These are phyloP conservation scores for Arctium minus DNA, from an alignment of 129 eudicot genomes.

Conservation along the genomic window DNA sequence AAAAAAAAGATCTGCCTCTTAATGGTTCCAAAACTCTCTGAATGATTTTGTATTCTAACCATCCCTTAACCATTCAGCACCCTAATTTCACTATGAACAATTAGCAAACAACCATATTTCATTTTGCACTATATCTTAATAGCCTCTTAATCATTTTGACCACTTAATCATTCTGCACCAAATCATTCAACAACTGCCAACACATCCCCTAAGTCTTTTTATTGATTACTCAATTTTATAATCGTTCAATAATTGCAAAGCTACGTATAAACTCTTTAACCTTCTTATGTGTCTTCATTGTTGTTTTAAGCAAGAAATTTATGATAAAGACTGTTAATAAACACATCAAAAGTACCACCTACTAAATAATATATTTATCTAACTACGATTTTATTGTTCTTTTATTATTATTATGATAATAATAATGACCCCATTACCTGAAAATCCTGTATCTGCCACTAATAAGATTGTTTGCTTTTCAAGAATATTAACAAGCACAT, in stretches of 20 bases:
- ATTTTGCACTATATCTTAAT: too few relatives aligned
- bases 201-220: not conserved
- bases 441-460: not conserved
- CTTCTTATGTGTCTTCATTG: not conserved
- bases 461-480: not conserved
- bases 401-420: not conserved
- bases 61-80: too few relatives aligned
- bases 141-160: too few relatives aligned
- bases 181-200: too few relatives aligned
- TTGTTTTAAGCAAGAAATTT: not conserved
- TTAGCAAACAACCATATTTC: too few relatives aligned
- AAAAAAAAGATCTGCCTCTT: too few relatives aligned
- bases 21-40: too few relatives aligned
- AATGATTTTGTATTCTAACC: too few relatives aligned
- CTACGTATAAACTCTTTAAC: not conserved
- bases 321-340: not conserved
- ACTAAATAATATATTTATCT: not conserved
- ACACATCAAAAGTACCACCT: not conserved
- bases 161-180: too few relatives aligned
- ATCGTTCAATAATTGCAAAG: not conserved
- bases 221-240: not conserved
- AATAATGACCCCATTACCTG: not conserved
- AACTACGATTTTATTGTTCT: not conserved
- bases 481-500: constrained; percentile 12
- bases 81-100: too few relatives aligned